These are phyloP conservation scores for Sporodiniella umbellata DNA, from an alignment of 371 early-diverging fungal genomes.

Conservation along the genomic window DNA sequence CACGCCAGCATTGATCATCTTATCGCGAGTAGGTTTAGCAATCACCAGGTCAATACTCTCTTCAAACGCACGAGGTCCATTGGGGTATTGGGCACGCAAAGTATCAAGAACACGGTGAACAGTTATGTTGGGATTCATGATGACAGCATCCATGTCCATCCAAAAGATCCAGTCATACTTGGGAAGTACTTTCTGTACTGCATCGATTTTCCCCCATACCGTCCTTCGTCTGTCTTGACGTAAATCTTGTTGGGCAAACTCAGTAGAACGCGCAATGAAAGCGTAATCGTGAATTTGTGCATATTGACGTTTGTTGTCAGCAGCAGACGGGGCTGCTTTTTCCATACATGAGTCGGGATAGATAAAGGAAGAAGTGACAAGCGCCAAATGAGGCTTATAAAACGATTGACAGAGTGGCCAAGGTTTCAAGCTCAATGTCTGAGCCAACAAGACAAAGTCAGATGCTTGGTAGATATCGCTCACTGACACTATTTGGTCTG, in stretches of 20 bases:
- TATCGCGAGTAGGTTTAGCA: conserved; percentile 41
- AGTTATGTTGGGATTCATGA: conserved; percentile 47
- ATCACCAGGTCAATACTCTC: conserved; percentile 47
- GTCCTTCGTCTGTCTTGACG: conserved; percentile 36
- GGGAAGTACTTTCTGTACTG: conserved; percentile 57
- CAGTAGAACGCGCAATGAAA: conserved; percentile 56
- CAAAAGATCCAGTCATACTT: conserved; percentile 68
- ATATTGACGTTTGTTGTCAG: conserved; percentile 57
- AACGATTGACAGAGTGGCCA: conserved; percentile 13
- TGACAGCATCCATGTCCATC: conserved; percentile 68
- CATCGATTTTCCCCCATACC: conserved; percentile 65
- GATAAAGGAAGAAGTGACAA: conserved; percentile 55
- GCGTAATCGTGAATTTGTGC: conserved; percentile 55
- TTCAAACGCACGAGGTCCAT: conserved; percentile 25
- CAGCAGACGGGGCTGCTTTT: conserved; percentile 42
- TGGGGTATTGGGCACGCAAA: conserved; percentile 20
- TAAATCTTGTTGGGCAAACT: conserved; percentile 57
- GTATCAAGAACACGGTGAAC: conserved; percentile 29
- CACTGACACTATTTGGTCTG: conserved; percentile 19
- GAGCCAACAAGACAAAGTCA: conserved; percentile 22
- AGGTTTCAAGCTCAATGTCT: conserved; percentile 2
- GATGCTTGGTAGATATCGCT: conserved; percentile 30
- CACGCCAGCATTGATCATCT: conserved; percentile 62
- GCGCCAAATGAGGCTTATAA: conserved; percentile 32
- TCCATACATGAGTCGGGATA: conserved; percentile 57